A percentile compares a stretch with the other conserved stretches of the same genome.
Conservation (phyloP, 179 eudicot genomes). For the Patellifolia procumbens region DNA sequence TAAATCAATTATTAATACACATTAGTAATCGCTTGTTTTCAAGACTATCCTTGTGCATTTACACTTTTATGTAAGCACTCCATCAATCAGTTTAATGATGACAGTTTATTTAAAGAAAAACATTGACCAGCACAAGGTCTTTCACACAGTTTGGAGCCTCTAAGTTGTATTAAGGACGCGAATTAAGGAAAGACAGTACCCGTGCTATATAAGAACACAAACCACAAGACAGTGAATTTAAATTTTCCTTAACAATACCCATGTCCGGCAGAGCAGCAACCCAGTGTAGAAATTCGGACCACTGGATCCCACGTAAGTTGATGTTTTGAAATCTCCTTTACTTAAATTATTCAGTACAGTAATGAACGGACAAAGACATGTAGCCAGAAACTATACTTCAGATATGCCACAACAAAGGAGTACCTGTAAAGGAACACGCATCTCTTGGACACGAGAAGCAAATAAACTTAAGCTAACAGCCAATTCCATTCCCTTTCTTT, state of each 20-base stretch:
- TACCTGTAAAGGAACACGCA: slow-evolving; percentile 98
- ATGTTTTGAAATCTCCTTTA: not conserved
- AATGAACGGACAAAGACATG: not conserved
- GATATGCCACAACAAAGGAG: slow-evolving; percentile 15
- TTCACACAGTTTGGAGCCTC: not conserved
- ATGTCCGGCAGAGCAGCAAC: not conserved
- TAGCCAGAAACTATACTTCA: slow-evolving; percentile 9
- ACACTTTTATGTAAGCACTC: not conserved
- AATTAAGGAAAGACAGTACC: slow-evolving; percentile 1
- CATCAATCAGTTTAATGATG: not conserved
- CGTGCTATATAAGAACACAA: not conserved
- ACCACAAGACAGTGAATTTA: not conserved
- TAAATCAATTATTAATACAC: not conserved
- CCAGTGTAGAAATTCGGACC: not conserved
- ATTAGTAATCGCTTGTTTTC: not conserved
- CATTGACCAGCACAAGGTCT: not conserved
- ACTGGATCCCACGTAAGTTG: not conserved
- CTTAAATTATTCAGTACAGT: not conserved
- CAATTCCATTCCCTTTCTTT: slow-evolving; percentile 99
- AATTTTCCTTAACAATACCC: slow-evolving; percentile 6
- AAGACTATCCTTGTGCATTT: not conserved
- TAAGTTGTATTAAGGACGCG: not conserved
- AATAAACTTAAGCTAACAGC: slow-evolving; percentile 99
- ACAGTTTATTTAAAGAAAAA: too few relatives aligned
- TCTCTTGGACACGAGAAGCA: slow-evolving; percentile 99